Percentiles rank a stretch among this genome's conserved stretches.
phyloP scores from a whole-genome alignment of 768 basidiomycete species.

The Naganishia friedmannii region DNA sequence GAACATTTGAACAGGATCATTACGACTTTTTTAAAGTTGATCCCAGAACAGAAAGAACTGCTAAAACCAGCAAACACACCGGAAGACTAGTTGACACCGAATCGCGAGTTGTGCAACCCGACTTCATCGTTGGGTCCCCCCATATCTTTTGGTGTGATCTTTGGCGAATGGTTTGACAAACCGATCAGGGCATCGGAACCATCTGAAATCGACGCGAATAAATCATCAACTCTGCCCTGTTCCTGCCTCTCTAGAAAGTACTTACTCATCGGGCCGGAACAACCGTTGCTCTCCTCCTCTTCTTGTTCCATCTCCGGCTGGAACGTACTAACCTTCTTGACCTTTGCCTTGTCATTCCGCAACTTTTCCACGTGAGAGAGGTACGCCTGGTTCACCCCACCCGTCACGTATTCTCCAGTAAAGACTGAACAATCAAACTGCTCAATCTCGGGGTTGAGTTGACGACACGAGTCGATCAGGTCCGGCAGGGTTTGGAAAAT shows the following conservation, averaged over 20 bases:
- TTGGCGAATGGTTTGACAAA: conserved; percentile 51
- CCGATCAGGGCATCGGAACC: conserved; percentile 52
- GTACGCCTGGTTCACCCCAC: conserved; percentile 81
- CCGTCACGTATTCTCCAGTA: conserved; percentile 93
- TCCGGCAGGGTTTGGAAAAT: conserved; percentile 92
- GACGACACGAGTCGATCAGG: conserved; percentile 76
- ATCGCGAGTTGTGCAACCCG: conserved; percentile 52
- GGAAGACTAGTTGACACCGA: conserved; percentile 7
- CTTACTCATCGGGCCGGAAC: conserved; percentile 53
- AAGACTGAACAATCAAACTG: conserved; percentile 96
- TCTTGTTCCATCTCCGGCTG: conserved; percentile 37
- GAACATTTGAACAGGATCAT: background rate
- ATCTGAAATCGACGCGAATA: conserved; percentile 36
- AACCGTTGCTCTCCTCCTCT: conserved; percentile 40
- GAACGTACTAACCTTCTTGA: conserved; percentile 52
- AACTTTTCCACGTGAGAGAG: conserved; percentile 69
- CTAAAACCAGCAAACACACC: background rate
- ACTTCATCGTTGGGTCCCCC: conserved; percentile 48
- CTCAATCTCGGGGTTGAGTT: conserved; percentile 72
- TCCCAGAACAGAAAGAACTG: background rate
- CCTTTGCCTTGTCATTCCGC: conserved; percentile 77
- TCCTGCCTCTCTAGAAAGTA: background rate
- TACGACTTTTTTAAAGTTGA: no score
- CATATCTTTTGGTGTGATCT: conserved; percentile 37
- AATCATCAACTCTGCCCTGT: background rate